Evolutionary conservation across 1,139 yeast genomes (phyloP), one percentile per base, ranked within the genome.

Genomic region (Debaryomyces psychrophilus): DNA sequence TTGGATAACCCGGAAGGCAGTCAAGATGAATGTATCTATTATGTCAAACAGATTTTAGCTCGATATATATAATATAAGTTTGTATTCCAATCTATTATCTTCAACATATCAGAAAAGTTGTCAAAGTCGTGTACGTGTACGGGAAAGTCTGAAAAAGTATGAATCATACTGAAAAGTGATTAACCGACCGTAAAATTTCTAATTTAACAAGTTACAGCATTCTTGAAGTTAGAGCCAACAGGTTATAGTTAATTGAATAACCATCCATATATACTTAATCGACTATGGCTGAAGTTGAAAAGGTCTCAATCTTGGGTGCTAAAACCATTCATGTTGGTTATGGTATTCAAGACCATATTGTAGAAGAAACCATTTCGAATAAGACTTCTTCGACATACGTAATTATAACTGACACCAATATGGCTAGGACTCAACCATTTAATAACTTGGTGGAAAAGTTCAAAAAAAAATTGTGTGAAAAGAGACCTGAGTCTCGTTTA

Each of bases 301-400:
- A 81, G 64, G 89, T 87, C 47, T 69, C 82, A 48, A 87, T 90
- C 60, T 79, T 95, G 62, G 97, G 97, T 28, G 69, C 81, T 54
- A 93, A 92, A 47, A 77, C 87, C 49, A 90, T 95, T 67, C 96
- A 89, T 66, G 90, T 95, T 51, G 99, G 99, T 31, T 90, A 86
- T 72, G 81, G 85, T 48, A 83, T 92, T 55, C 85, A 82, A 54
- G 76, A 77, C 52, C 95, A 90, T 61, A 85, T 93, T 50, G 90
- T 89, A 46, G 67, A 76, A 20, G 89, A 89, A 54, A 80, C 87
- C 44, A 72, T 90, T 35, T 58, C 70, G 15, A 76, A 76, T 40
- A 76, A 86, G 60, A 79, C 83, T 43, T 88, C 97, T 6, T 90
- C 98, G 5, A 92, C 98, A 12, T 95, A 93, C 71, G 97, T 90